Evolutionary conservation across 352 stramenopile genomes (phyloP), one percentile per base, ranked within the genome.

Genomic region (Globisporangium nunn): DNA sequence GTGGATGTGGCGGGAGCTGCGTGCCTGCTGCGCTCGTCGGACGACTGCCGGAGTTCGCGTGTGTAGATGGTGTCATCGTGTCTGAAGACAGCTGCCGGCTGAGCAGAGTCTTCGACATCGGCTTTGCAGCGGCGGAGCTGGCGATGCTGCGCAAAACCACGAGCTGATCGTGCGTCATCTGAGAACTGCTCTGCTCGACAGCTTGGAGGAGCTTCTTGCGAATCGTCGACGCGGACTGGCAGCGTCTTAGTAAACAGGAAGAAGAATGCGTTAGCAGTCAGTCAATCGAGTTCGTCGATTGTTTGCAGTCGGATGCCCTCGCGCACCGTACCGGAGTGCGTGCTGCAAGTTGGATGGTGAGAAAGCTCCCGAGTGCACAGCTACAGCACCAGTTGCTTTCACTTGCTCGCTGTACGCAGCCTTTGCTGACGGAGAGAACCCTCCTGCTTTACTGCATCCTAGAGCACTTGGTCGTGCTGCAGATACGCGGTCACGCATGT

Each of bases 201-300:
- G 76, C 78, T 39, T 71, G 54, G 3, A 79, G 68, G 41, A 91
- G 71, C n/a, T 85, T 83, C 53, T 84, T 85, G 17, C 81, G 72
- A 11, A 91, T 69, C 37, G 66, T 70, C 11, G 81, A 88, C 2
- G 81, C 81, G 0, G 81, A 91, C 43, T 83, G 73, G 43, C 78
- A 89, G 23, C 81, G 69, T 51, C 81, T 23, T 88, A 17, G 10
- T 30, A 33, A 18, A 18, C 1, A 55, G 10, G 35, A 23, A 12
- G 17, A 40, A 35, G 10, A 23, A 6, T 12, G 11, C 14, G 4
- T 39, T 17, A 43, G 3, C 40, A 10, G 10, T 31, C 23, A 44
- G 6, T 11, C 6, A n/a, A n/a, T 6, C 28, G 10, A 37, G 7
- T 17, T 6, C 23, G 4, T 40, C 10, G 43, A 48, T 15, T n/a